Conservation (phyloP, 1,284 basidiomycete species). For the Tilletia setariae region DNA sequence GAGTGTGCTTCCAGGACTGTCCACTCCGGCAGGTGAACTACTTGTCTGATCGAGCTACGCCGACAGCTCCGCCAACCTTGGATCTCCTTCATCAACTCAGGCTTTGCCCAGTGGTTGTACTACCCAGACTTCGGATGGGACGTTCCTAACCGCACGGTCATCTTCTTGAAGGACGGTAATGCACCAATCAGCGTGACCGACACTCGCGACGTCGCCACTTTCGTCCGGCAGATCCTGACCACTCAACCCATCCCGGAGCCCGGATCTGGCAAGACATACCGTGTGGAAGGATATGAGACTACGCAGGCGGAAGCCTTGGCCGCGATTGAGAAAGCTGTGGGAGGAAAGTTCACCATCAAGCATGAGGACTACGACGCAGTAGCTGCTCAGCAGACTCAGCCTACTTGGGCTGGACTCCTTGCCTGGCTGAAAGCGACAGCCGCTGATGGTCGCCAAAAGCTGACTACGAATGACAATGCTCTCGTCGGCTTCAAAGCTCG, state of each 20-base stretch:
- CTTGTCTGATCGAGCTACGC: no score
- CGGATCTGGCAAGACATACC: neutral
- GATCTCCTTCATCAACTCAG: neutral
- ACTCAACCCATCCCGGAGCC: neutral
- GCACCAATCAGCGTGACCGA: neutral
- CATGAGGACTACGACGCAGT: neutral
- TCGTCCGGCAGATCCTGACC: neutral
- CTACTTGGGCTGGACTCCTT: neutral
- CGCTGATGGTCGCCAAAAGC: neutral
- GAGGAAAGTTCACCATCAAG: neutral
- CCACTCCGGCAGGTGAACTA: neutral
- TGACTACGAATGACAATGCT: neutral
- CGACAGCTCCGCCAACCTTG: slow-evolving; percentile 1
- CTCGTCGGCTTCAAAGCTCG: slow-evolving; percentile 6
- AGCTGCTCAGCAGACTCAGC: neutral
- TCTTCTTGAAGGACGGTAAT: neutral
- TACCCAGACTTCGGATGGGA: slow-evolving; percentile 8
- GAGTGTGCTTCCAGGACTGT: neutral
- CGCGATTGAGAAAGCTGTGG: neutral
- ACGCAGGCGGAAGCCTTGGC: neutral
- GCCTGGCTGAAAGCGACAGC: neutral
- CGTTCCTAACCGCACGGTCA: neutral
- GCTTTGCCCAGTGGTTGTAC: neutral
- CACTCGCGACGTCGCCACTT: slow-evolving; percentile 6
- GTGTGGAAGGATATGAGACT: neutral